Evolutionary conservation across 2,329 filamentous ascomycete species (phyloP).

Genomic region (Rhinocladiella similis): DNA sequence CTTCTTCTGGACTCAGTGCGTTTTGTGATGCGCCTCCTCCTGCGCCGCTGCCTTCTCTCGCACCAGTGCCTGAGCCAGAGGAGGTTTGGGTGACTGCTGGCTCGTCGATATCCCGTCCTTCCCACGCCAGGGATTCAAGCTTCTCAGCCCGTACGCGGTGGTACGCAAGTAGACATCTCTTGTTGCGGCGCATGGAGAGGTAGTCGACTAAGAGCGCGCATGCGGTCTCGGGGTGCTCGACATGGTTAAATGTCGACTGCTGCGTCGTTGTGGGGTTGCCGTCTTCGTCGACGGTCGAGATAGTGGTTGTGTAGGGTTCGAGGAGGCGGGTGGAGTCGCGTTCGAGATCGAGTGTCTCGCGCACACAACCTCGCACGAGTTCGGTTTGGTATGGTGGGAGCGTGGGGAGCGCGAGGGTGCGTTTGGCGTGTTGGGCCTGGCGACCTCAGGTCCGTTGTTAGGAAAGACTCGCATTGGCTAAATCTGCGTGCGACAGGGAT

Average conservation of each 20-base stretch:
- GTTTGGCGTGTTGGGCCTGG: slow-evolving; percentile 92
- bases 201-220: slow-evolving; percentile 91
- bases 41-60: slow-evolving; percentile 57
- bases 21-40: slow-evolving; percentile 56
- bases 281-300: slow-evolving; percentile 5
- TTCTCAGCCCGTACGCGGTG: slow-evolving; percentile 88
- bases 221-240: slow-evolving; percentile 77
- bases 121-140: slow-evolving; percentile 92
- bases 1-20: slow-evolving; percentile 90
- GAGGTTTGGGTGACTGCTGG: no score
- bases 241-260: slow-evolving; percentile 80
- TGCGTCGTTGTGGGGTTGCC: background rate
- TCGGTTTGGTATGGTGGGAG: slow-evolving; percentile 92
- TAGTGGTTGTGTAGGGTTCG: slow-evolving; percentile 61
- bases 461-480: no score
- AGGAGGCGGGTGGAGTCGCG: slow-evolving; percentile 79
- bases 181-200: slow-evolving; percentile 91
- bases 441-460: no score
- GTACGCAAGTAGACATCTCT: slow-evolving; percentile 91
- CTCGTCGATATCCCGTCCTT: slow-evolving; percentile 69
- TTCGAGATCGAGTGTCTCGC: slow-evolving; percentile 91
- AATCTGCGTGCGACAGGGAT: no score
- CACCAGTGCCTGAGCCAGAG: slow-evolving; percentile 31
- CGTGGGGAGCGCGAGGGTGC: slow-evolving; percentile 80
- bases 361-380: slow-evolving; percentile 79